These are phyloP conservation scores for Gentiana macrophylla DNA, from an alignment of 257 asterid genomes.

Conservation along the genomic window DNA sequence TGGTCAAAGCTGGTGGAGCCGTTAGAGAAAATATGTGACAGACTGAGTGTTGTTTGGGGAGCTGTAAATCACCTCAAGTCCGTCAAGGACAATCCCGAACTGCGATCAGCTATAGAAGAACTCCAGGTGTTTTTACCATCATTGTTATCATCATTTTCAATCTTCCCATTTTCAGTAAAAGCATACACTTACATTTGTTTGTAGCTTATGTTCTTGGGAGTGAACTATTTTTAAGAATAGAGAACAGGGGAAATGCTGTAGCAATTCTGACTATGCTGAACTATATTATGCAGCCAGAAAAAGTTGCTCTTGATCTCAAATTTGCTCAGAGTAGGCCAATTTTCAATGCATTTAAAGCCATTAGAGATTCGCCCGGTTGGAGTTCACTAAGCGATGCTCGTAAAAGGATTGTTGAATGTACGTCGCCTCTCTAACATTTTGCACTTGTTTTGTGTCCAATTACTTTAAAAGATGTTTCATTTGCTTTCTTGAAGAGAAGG, in stretches of 20 bases:
- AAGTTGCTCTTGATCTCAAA: slow-evolving; percentile 80
- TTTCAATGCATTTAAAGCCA: slow-evolving; percentile 78
- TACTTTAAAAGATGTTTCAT: too few relatives aligned
- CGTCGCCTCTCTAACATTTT: background rate
- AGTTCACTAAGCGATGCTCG: slow-evolving; percentile 72
- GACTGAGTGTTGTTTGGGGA: slow-evolving; percentile 81
- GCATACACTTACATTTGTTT: background rate
- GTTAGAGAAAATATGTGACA: slow-evolving; percentile 67
- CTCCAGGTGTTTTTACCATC: slow-evolving; percentile 51
- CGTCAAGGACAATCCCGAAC: slow-evolving; percentile 78
- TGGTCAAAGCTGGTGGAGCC: slow-evolving; percentile 99
- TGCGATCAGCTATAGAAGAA: slow-evolving; percentile 94
- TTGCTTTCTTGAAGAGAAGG: too few relatives aligned
- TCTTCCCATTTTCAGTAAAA: too few relatives aligned
- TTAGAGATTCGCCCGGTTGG: slow-evolving; percentile 78
- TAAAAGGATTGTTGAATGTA: slow-evolving; percentile 88
- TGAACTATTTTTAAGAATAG: background rate
- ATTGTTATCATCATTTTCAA: too few relatives aligned
- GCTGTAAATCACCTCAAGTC: slow-evolving; percentile 89
- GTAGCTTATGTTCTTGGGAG: background rate
- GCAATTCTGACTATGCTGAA: slow-evolving; percentile 13
- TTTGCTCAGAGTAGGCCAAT: slow-evolving; percentile 92
- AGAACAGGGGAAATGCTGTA: too few relatives aligned
- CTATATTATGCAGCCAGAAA: slow-evolving; percentile 62
- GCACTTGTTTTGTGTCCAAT: background rate